Evolutionary conservation across 768 basidiomycete genomes (phyloP).

Genomic region (Asterophora lycoperdoides): DNA sequence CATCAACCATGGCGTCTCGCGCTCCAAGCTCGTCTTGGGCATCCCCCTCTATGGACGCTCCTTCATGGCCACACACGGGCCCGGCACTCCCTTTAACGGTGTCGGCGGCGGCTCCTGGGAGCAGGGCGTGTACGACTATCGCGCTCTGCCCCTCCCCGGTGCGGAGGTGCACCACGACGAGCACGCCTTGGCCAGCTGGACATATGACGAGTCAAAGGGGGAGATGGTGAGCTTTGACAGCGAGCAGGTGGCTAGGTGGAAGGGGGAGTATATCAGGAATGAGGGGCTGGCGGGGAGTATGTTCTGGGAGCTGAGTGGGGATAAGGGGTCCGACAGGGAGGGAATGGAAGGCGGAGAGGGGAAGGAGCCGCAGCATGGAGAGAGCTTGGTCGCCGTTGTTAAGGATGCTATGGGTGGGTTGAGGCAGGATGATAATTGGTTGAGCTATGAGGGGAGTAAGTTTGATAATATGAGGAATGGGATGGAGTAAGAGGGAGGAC

Average conservation of each 20-base stretch:
- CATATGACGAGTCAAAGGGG: conserved; percentile 65
- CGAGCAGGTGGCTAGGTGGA: conserved; percentile 62
- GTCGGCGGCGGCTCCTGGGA: conserved; percentile 91
- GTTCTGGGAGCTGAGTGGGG: conserved; percentile 92
- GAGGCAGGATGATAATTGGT: conserved; percentile 73
- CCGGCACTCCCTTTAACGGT: conserved; percentile 75
- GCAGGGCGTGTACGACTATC: conserved; percentile 88
- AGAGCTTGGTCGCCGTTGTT: conserved; percentile 69
- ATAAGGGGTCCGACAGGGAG: conserved; percentile 64
- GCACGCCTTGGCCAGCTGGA: conserved; percentile 71
- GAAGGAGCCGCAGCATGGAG: conserved; percentile 67
- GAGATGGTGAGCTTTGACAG: conserved; percentile 86
- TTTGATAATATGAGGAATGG: conserved; percentile 78
- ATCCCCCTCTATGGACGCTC: conserved; percentile 93
- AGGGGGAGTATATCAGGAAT: conserved; percentile 76
- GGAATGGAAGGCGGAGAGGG: conserved; percentile 73
- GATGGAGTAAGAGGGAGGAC: too few relatives aligned
- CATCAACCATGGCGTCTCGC: conserved; percentile 61
- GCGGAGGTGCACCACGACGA: conserved; percentile 65
- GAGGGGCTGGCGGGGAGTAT: conserved; percentile 86
- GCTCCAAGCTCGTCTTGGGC: conserved; percentile 82
- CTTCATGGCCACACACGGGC: conserved; percentile 82
- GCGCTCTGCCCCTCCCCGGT: conserved; percentile 76
- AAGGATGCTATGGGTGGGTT: conserved; percentile 75
- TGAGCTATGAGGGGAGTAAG: conserved; percentile 69